Percentiles rank a stretch among this genome's conserved stretches.
Evolutionary conservation across 2,329 filamentous ascomycete species (phyloP).

Genomic region (Geosmithia morbida): DNA sequence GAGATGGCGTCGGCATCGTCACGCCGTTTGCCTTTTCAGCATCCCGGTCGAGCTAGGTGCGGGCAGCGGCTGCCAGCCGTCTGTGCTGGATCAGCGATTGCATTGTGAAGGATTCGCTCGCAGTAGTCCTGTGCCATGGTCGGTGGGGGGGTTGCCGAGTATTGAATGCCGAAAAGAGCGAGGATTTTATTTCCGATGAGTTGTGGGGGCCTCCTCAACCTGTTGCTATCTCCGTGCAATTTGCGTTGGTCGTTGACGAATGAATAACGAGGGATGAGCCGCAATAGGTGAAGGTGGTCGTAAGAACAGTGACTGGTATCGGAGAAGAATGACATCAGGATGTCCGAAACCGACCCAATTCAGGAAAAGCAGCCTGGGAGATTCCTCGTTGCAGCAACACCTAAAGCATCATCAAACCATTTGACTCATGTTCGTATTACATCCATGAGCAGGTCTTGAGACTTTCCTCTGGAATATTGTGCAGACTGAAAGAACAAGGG

Average conservation of each 20-base stretch:
- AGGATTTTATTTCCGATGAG: too few relatives aligned
- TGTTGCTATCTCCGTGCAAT: too few relatives aligned
- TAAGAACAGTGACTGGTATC: too few relatives aligned
- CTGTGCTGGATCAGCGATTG: not conserved
- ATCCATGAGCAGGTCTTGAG: too few relatives aligned
- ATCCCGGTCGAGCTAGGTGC: not conserved
- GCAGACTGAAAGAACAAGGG: too few relatives aligned
- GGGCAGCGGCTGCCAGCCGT: not conserved
- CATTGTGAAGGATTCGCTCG: slow-evolving; percentile 14
- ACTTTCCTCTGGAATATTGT: not conserved
- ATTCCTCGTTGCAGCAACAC: not conserved
- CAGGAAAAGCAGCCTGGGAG: not conserved
- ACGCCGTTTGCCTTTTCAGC: not conserved
- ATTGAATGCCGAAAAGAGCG: too few relatives aligned
- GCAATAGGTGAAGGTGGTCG: too few relatives aligned
- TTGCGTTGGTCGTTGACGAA: too few relatives aligned
- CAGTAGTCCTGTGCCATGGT: too few relatives aligned
- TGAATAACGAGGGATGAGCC: too few relatives aligned
- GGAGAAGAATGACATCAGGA: not conserved
- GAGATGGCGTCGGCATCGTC: not conserved
- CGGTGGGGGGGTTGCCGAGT: too few relatives aligned
- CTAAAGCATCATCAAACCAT: not conserved
- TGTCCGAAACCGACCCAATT: not conserved
- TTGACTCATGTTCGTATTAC: not conserved
- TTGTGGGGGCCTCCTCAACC: too few relatives aligned